A percentile compares a stretch with the other conserved stretches of the same genome.
These are phyloP conservation scores for Hsuehochloa calcarea DNA, from an alignment of 176 grass and related monocot species.

Conservation along the genomic window DNA sequence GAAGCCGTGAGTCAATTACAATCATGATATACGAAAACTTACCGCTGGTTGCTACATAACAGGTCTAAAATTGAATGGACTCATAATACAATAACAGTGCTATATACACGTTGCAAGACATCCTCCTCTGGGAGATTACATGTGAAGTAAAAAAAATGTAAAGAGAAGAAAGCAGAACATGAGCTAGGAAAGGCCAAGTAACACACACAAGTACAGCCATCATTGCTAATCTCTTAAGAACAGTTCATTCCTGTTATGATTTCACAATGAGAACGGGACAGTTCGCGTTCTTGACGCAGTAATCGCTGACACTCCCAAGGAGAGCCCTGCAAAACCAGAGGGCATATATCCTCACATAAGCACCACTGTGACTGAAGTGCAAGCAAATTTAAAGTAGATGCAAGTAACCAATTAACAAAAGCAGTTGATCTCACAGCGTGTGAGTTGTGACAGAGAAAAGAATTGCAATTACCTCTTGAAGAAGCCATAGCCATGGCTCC, in stretches of 20 bases:
- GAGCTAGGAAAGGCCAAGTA: not conserved
- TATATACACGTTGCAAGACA: not conserved
- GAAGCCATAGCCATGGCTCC: conserved; percentile 75
- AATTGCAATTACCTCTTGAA: conserved; percentile 54
- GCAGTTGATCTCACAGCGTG: not conserved
- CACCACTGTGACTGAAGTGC: not conserved
- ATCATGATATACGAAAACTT: no score
- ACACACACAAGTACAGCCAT: not conserved
- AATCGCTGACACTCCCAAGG: conserved; percentile 76
- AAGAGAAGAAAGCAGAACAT: not conserved
- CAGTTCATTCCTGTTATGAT: not conserved
- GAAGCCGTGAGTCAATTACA: no score
- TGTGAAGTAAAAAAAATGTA: not conserved
- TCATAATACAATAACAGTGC: not conserved
- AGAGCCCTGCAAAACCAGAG: conserved; percentile 55
- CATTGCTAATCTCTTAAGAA: not conserved
- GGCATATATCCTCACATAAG: no score
- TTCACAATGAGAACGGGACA: conserved; percentile 72
- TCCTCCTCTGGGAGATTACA: not conserved
- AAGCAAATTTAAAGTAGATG: not conserved
- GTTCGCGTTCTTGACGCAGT: conserved; percentile 61
- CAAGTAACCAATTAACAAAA: not conserved
- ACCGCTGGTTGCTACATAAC: no score
- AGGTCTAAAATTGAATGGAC: no score
- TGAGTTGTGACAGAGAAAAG: not conserved